Percentiles rank a stretch among this genome's conserved stretches.
Evolutionary conservation across 352 stramenopile genomes (phyloP).

Genomic region (Phytophthora fragariaefolia): DNA sequence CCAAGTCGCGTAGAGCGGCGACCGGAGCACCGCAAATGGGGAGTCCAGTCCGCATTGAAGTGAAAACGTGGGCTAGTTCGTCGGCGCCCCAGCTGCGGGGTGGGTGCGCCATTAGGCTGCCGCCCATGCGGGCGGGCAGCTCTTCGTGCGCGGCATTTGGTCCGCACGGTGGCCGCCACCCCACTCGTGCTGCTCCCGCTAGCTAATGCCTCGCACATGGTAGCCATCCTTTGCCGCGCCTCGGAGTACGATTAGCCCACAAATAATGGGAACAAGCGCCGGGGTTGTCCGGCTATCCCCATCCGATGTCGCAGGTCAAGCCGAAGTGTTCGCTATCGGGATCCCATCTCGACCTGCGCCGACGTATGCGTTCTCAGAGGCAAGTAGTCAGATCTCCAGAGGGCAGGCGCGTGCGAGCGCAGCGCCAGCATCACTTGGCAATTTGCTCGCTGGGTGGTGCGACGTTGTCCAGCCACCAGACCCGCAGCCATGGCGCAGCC

Average conservation of each 20-base stretch:
- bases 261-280: background rate
- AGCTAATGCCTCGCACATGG: constrained; percentile 29
- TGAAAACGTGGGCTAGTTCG: background rate
- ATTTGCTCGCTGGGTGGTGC: constrained; percentile 21
- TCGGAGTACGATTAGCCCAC: constrained; percentile 13
- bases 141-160: too few species aligned
- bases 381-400: constrained; percentile 6
- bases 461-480: background rate
- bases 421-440: constrained; percentile 39
- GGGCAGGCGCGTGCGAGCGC: constrained; percentile 15
- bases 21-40: constrained; percentile 8
- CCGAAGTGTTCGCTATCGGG: too few species aligned
- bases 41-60: too few species aligned
- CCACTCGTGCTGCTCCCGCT: constrained; percentile 12
- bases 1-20: constrained; percentile 5
- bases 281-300: constrained; percentile 2
- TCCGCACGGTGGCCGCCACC: too few species aligned
- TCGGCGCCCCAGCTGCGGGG: background rate
- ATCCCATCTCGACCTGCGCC: too few species aligned
- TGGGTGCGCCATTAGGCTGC: background rate
- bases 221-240: constrained; percentile 9
- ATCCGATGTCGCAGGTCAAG: too few species aligned
- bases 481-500: constrained; percentile 17
- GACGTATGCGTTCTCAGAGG: too few species aligned
- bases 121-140: too few species aligned